Evolutionary conservation across 1,284 basidiomycete species (phyloP).

Genomic region (Cutaneotrichosporon cavernicola): DNA sequence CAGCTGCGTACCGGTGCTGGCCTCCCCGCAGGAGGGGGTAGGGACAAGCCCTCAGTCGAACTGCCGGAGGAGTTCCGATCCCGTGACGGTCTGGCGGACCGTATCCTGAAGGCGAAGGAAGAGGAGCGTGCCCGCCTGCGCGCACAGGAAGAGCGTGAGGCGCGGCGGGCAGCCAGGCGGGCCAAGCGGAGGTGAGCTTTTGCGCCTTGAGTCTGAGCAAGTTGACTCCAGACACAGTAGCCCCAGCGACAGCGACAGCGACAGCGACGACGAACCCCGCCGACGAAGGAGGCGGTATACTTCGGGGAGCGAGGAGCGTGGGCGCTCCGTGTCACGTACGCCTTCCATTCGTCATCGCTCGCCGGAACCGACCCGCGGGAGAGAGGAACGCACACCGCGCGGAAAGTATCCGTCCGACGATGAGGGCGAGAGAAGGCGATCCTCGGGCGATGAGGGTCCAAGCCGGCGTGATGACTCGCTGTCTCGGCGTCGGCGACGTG

Average conservation of each 20-base stretch:
- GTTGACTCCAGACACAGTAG: neutral
- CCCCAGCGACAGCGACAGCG: neutral
- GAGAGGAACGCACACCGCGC: neutral
- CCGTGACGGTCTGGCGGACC: constrained; percentile 44
- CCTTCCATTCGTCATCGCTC: neutral
- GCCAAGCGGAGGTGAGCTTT: constrained; percentile 1
- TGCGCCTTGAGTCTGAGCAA: too few species aligned
- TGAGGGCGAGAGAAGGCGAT: neutral
- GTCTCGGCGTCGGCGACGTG: neutral
- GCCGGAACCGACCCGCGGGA: neutral
- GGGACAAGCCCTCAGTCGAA: constrained; percentile 45
- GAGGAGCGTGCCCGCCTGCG: constrained; percentile 37
- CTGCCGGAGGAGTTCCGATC: constrained; percentile 53
- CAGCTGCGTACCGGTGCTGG: constrained; percentile 32
- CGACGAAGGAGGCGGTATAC: neutral
- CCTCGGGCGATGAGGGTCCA: neutral
- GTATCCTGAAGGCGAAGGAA: constrained; percentile 50
- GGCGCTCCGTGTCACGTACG: neutral
- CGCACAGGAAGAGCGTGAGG: constrained; percentile 17
- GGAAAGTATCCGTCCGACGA: neutral
- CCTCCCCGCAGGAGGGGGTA: constrained; percentile 25
- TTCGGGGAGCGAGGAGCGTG: neutral
- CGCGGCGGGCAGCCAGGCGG: constrained; percentile 5
- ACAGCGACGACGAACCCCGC: neutral
- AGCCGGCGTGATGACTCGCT: neutral